phyloP scores from a whole-genome alignment of 192 early-diverging fungal genomes.

The Entomortierella chlamydospora region DNA sequence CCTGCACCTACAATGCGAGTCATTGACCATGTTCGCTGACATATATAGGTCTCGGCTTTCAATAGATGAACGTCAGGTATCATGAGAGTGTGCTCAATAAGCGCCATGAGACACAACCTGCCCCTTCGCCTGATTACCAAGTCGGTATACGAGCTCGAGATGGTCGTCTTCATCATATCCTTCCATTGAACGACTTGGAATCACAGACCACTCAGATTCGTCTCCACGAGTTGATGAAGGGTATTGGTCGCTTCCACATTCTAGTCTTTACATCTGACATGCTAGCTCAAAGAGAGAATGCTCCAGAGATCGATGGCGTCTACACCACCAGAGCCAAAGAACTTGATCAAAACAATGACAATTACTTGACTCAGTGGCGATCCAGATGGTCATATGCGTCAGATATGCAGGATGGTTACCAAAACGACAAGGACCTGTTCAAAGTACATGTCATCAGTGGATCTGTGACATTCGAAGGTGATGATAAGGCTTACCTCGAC shows the following conservation, averaged over 20 bases:
- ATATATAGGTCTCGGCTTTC: background rate
- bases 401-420: slow-evolving; percentile 14
- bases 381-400: slow-evolving; percentile 13
- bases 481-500: background rate
- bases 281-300: background rate
- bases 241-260: slow-evolving; percentile 34
- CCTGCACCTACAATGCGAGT: background rate
- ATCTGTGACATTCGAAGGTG: background rate
- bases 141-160: slow-evolving; percentile 25
- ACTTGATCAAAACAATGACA: slow-evolving; percentile 16
- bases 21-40: background rate
- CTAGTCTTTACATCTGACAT: slow-evolving; percentile 27
- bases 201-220: background rate
- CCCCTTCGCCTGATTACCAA: background rate
- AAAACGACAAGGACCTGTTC: slow-evolving; percentile 28
- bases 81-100: slow-evolving; percentile 14
- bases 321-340: slow-evolving; percentile 5
- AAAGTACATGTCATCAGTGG: slow-evolving; percentile 21
- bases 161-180: background rate
- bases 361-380: slow-evolving; percentile 6
- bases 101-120: background rate
- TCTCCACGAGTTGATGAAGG: slow-evolving; percentile 8
- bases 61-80: slow-evolving; percentile 24
- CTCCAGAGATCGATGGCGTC: background rate
- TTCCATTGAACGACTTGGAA: background rate